Evolutionary conservation across 164 flowering plant species (phyloP).

Genomic region (Buxus sempervirens): DNA sequence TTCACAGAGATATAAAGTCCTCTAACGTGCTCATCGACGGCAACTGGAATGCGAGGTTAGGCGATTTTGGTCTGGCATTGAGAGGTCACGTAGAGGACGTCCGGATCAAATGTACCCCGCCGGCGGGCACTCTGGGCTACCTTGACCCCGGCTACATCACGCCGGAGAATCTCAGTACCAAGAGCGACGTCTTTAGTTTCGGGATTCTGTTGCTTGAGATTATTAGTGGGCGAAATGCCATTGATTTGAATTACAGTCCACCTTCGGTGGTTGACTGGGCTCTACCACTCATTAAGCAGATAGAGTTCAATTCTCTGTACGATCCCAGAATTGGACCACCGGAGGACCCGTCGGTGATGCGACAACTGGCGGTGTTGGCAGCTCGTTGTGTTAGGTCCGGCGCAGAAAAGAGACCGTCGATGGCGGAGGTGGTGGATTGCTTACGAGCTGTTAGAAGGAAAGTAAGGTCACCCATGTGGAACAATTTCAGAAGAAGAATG

Average conservation of each 20-base stretch:
- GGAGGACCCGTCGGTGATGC: not conserved
- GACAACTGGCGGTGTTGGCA: not conserved
- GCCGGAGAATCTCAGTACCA: not conserved
- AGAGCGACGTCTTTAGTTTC: constrained; percentile 47
- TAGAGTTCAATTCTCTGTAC: not conserved
- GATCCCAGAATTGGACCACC: not conserved
- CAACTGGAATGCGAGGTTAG: constrained; percentile 51
- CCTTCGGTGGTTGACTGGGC: not conserved
- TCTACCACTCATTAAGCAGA: constrained; percentile 41
- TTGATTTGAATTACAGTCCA: constrained; percentile 48
- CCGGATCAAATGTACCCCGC: constrained; percentile 54
- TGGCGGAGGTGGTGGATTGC: constrained; percentile 38
- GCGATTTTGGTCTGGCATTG: constrained; percentile 82
- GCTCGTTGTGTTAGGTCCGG: not conserved
- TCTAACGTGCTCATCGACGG: constrained; percentile 69
- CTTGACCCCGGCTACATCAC: constrained; percentile 62
- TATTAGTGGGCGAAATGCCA: constrained; percentile 71
- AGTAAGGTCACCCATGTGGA: constrained; percentile 39
- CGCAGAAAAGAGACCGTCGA: not conserved
- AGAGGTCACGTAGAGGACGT: constrained; percentile 73
- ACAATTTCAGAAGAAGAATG: constrained; percentile 36
- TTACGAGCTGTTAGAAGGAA: constrained; percentile 34
- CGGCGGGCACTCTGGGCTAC: constrained; percentile 83
- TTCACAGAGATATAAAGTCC: constrained; percentile 90
- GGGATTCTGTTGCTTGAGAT: constrained; percentile 70